Conservation (phyloP, 768 basidiomycete genomes). For the Tylopilus plumbeoviolaceoides region DNA sequence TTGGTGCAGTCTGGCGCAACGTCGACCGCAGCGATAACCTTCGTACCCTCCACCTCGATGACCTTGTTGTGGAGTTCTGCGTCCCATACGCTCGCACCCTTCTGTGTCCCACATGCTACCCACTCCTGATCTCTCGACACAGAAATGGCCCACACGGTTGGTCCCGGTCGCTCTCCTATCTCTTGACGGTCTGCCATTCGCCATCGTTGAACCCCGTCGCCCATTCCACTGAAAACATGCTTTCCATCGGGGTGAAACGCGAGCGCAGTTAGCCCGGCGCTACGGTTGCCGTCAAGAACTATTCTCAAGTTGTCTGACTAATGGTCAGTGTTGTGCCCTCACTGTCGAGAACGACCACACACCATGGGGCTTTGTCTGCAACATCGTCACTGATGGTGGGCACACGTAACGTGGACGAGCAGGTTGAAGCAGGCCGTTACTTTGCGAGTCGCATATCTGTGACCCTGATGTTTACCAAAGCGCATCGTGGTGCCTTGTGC, state of each 20-base stretch:
- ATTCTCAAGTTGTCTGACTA: too few relatives aligned
- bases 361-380: too few relatives aligned
- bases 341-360: too few relatives aligned
- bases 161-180: background rate
- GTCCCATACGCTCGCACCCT: conserved; percentile 1
- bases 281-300: too few relatives aligned
- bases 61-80: background rate
- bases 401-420: too few relatives aligned
- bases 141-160: background rate
- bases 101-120: background rate
- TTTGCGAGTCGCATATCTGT: too few relatives aligned
- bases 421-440: too few relatives aligned
- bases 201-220: background rate
- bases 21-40: background rate
- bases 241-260: background rate
- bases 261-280: background rate
- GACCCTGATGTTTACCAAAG: too few relatives aligned
- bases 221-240: background rate
- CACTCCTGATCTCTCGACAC: background rate
- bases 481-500: too few relatives aligned
- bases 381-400: too few relatives aligned
- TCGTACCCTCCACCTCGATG: background rate
- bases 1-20: background rate
- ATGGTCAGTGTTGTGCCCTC: too few relatives aligned
- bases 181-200: background rate